Evolutionary conservation across 208 protist genomes (phyloP), one percentile per base, ranked within the genome.

Genomic region (Angomonas ambiguus): DNA sequence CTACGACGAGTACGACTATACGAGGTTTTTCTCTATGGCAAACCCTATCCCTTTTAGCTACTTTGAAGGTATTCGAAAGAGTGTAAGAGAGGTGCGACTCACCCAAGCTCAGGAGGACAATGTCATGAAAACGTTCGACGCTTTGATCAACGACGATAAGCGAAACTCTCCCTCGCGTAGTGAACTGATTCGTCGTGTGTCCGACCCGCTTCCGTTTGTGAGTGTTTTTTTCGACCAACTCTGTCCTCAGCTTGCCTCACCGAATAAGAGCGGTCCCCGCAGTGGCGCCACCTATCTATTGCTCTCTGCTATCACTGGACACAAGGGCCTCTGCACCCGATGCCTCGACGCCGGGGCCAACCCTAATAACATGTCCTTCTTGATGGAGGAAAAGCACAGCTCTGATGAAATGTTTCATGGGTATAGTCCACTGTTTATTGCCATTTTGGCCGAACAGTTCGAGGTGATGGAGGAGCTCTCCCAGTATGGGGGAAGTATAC

Each of bases 371-470:
- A 85, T 91, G 72, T 72, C 75, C 22, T 95, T 95, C 58, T 73
- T 95, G 53, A 76, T 71, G 32, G 85, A 93, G 38, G 76, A 79
- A 41, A 72, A 74, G 31, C 82, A 79, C 32, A 48, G 71, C 5
- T 64, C 71, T n/a, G 74, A 69, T n/a, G 82, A 93, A 60, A 92
- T 95, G 87, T 83, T 79, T 65, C 89, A 95, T 67, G 89, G 89
- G 51, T 95, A 93, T 74, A 93, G 83, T 56, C 89, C 89, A 33
- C 79, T 93, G 62, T 95, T 92, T 65, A 84, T 93, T 67, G 84
- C 89, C 6, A 76, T 88, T 55, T 76, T 95, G 48, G 76, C 73
- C 11, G 86, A 91, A 61, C 83, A 88, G 55, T 53, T 93, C 2
- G 84, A 84, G 33, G 75, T 92, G 16, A 78, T 93, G 66, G 75